Conservation (phyloP, 1,284 basidiomycete genomes). For the Sanguinoderma infundibulare region DNA sequence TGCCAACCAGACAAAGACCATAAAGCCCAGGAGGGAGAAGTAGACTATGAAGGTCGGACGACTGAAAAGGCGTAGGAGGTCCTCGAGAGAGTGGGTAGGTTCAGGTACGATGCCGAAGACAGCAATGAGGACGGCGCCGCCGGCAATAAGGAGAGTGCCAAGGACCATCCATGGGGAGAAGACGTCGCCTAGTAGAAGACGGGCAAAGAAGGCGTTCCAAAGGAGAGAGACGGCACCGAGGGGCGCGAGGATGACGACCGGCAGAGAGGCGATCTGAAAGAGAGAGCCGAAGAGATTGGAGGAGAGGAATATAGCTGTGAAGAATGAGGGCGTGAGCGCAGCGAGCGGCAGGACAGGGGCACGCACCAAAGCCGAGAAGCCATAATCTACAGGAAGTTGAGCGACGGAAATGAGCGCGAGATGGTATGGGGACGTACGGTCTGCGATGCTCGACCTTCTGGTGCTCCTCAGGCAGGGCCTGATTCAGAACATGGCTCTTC, state of each 20-base stretch:
- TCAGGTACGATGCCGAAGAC: conserved; percentile 95
- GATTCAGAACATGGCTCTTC: conserved; percentile 92
- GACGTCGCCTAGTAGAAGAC: conserved; percentile 83
- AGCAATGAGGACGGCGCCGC: conserved; percentile 89
- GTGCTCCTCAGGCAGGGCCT: conserved; percentile 65
- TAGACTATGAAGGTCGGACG: conserved; percentile 84
- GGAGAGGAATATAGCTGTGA: conserved; percentile 72
- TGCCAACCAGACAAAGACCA: conserved; percentile 64
- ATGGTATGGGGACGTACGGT: conserved; percentile 62
- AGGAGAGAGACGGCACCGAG: conserved; percentile 92
- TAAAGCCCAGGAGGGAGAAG: conserved; percentile 74
- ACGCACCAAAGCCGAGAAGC: conserved; percentile 79
- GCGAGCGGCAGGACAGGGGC: background rate
- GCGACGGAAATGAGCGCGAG: conserved; percentile 17
- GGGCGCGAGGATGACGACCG: conserved; percentile 91
- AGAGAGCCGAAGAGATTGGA: conserved; percentile 93
- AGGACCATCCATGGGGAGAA: conserved; percentile 87
- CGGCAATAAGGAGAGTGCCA: conserved; percentile 87
- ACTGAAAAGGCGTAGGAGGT: conserved; percentile 81
- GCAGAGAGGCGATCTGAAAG: conserved; percentile 93
- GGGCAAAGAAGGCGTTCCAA: conserved; percentile 95
- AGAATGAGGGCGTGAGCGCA: conserved; percentile 15
- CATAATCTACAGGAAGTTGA: conserved; percentile 59
- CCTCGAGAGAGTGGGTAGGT: conserved; percentile 86
- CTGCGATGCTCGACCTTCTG: conserved; percentile 76